Base-by-base conservation (phyloP, 2,329 filamentous ascomycete genomes). In the Plenodomus lindquistii region DNA sequence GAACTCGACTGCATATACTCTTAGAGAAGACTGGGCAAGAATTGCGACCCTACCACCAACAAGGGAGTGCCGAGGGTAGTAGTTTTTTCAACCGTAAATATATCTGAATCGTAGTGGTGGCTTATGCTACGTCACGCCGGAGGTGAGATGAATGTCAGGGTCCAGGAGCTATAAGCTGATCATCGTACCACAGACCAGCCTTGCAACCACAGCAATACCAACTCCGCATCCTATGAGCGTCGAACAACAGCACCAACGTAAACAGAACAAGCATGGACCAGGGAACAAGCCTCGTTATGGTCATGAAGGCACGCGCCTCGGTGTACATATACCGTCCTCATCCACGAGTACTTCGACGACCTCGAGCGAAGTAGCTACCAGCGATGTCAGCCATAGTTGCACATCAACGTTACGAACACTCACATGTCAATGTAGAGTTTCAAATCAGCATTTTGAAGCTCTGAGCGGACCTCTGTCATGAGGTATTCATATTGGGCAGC, bases 361-460 rank as follows among this genome's bases (percentile, higher is more conserved):
- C 68, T 45, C 62, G 67, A n/a, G 65, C 69, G 40, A 71, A 58
- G 42, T 66, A 68, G 10, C 65, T 67, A 19, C 18, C 18, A 20
- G 34, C 46, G 19, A 37, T 31, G 46, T 66, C 47, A 64, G 52
- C 40, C n/a, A 34, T 17, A 31, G 9, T 27, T 20, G 9, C 27
- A 21, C 22, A 10, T 6, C 17, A 22, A 13, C 11, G 3, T 15
- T 20, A 59, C 15, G 4, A 37, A 8, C 4, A 37, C 69, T 66
- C 52, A 72, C 71, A 73, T 54, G 2, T 68, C 64, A 13, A 73
- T 63, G 45, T 73, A 73, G 2, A 73, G 51, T 41, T 67, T 70
- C 46, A 73, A 31, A 8, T 54, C 65, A 11, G 53, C 38, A 42
- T 71, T 59, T 34, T 49, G 55, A 3, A 70, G 48, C 52, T 73